A percentile compares a stretch with the other conserved stretches of the same genome.
Conservation (phyloP, 2,329 filamentous ascomycete species). For the Emydomyces testavorans region DNA sequence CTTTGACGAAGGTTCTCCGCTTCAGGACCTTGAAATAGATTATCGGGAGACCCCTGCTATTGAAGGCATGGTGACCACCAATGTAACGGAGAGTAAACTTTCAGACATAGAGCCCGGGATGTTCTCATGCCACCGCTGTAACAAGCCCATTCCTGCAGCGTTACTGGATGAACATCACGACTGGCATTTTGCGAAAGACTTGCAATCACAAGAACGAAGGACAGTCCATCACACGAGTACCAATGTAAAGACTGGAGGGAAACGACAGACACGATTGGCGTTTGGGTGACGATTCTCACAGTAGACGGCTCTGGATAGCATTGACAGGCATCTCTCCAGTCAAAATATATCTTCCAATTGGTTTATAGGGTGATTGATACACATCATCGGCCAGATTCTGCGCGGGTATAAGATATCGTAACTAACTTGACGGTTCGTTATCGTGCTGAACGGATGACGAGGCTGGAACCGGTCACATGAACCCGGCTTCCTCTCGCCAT, state of each 20-base stretch:
- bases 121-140: conserved; percentile 55
- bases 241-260: conserved; percentile 9
- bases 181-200: conserved; percentile 86
- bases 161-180: conserved; percentile 70
- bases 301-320: no score
- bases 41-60: background rate
- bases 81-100: background rate
- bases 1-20: background rate
- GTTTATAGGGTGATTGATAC: no score
- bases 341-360: no score
- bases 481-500: no score
- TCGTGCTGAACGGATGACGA: no score
- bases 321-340: no score
- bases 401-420: no score
- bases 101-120: background rate
- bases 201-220: conserved; percentile 30
- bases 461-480: no score
- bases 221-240: background rate
- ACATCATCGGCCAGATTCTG: no score
- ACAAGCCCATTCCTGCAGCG: conserved; percentile 45
- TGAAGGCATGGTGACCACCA: background rate
- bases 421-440: no score
- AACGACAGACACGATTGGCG: conserved; percentile 16
- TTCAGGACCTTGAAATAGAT: background rate
- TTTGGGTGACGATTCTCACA: conserved; percentile 13